Evolutionary conservation across 805 yeast genomes (phyloP), one percentile per base, ranked within the genome.

Genomic region (Alloascoidea hylecoeti): DNA sequence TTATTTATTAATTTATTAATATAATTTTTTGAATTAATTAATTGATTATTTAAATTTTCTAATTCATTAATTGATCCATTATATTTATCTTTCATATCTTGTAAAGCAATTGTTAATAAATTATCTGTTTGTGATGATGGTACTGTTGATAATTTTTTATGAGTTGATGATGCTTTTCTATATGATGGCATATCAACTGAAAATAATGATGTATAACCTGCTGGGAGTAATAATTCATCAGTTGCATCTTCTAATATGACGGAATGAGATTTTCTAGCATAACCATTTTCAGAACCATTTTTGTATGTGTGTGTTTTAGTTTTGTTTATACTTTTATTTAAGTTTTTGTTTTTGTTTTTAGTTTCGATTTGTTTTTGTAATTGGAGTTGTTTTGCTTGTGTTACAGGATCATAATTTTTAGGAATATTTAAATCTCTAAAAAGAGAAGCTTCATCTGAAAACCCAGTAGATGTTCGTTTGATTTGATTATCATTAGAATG

Each of bases 181-280:
- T 9, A n/a, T 23, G 9, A 9, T 9, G 30, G n/a, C n/a, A 9
- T n/a, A 23, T 23, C 30, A 9, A 23, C 30, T 9, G 30, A 23
- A 23, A 23, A 23, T 9, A 23, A n/a, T 9, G 30, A 23, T 9
- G 30, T 23, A n/a, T 23, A n/a, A 9, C 30, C 30, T 9, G 30
- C 30, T n/a, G 30, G 30, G 9, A 23, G n/a, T n/a, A 23, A 23
- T 9, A 23, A n/a, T n/a, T 23, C 30, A 9, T 23, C 30, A 9
- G 30, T 23, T 9, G 30, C 30, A 23, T 23, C 30, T 23, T 23
- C 30, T n/a, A n/a, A n/a, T n/a, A n/a, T n/a, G n/a, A n/a, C n/a
- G n/a, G n/a, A n/a, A n/a, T n/a, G n/a, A 23, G 30, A n/a, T 23
- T 23, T 23, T 9, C 13, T 9, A 9, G 9, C n/a, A n/a, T 9